Conservation (phyloP, 208 protist genomes). For the Borovskyia barvae region DNA sequence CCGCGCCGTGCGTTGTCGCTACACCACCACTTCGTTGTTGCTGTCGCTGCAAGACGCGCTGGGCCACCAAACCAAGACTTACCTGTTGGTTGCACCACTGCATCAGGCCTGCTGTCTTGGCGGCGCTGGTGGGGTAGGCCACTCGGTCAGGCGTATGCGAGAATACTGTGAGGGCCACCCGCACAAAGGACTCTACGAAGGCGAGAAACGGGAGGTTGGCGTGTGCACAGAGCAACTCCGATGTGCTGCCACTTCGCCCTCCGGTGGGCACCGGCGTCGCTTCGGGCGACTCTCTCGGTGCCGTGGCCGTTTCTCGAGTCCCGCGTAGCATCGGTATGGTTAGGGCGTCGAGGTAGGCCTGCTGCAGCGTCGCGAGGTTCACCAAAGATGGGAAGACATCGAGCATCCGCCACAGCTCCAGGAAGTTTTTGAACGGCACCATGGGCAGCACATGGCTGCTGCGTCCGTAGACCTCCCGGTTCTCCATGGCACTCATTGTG, state of each 20-base stretch:
- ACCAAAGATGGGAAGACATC: slow-evolving; percentile 69
- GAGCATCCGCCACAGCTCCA: slow-evolving; percentile 46
- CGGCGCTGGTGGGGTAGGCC: slow-evolving; percentile 54
- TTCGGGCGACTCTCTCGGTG: no score
- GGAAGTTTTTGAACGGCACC: slow-evolving; percentile 48
- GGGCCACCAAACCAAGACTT: slow-evolving; percentile 31
- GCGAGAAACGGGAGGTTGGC: slow-evolving; percentile 44
- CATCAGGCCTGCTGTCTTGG: slow-evolving; percentile 63
- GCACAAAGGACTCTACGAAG: slow-evolving; percentile 77
- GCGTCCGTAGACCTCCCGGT: slow-evolving; percentile 14
- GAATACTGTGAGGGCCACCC: slow-evolving; percentile 74
- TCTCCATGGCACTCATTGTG: slow-evolving; percentile 22
- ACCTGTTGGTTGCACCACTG: slow-evolving; percentile 74
- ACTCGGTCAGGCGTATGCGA: slow-evolving; percentile 32
- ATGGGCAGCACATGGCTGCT: slow-evolving; percentile 19
- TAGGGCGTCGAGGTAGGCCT: slow-evolving; percentile 58
- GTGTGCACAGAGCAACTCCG: slow-evolving; percentile 14
- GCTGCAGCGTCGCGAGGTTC: slow-evolving; percentile 33
- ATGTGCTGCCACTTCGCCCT: slow-evolving; percentile 1
- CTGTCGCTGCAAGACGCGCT: slow-evolving; percentile 16
- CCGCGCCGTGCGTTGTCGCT: neutral
- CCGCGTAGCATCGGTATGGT: slow-evolving; percentile 37
- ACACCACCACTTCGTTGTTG: neutral
- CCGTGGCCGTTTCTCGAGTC: no score
- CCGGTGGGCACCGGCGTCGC: no score